Evolutionary conservation across 2,329 filamentous ascomycete species (phyloP).

Genomic region (Colletotrichum sp.): DNA sequence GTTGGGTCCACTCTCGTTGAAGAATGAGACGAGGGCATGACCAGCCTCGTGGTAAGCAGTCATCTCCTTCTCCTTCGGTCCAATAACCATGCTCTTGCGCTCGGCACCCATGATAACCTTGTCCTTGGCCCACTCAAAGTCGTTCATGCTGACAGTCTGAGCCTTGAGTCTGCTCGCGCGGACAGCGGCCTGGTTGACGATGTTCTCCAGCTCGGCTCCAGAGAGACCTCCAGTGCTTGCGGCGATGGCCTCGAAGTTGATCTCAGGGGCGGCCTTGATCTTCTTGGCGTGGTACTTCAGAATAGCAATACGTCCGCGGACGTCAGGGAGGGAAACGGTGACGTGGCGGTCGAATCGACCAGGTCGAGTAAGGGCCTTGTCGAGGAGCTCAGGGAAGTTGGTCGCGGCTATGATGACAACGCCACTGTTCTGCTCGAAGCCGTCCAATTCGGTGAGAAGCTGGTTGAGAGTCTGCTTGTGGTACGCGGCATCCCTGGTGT

Average conservation of each 20-base stretch:
- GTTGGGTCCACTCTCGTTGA: constrained; percentile 72
- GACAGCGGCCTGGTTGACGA: constrained; percentile 95
- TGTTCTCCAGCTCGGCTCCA: constrained; percentile 93
- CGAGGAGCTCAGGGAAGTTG: constrained; percentile 92
- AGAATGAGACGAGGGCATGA: constrained; percentile 88
- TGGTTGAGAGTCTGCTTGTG: constrained; percentile 98
- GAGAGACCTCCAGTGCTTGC: constrained; percentile 90
- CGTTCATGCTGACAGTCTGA: constrained; percentile 73
- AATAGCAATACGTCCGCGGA: constrained; percentile 90
- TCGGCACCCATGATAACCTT: constrained; percentile 98
- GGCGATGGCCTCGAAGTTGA: constrained; percentile 84
- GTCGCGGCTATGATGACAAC: constrained; percentile 97
- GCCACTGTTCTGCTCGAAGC: constrained; percentile 92
- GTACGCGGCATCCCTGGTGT: constrained; percentile 91
- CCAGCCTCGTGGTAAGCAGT: constrained; percentile 98
- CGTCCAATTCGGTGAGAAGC: constrained; percentile 93
- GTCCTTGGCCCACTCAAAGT: constrained; percentile 98
- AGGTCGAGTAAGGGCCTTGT: constrained; percentile 95
- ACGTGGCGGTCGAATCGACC: constrained; percentile 97
- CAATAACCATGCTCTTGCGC: constrained; percentile 86
- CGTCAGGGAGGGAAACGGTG: constrained; percentile 86
- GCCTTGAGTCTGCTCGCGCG: constrained; percentile 90
- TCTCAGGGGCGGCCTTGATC: constrained; percentile 79
- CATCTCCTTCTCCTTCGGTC: constrained; percentile 90
- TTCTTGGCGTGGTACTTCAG: constrained; percentile 93